A percentile compares a stretch with the other conserved stretches of the same genome.
Conservation (phyloP, 768 basidiomycete genomes). For the Asterophora parasitica region DNA sequence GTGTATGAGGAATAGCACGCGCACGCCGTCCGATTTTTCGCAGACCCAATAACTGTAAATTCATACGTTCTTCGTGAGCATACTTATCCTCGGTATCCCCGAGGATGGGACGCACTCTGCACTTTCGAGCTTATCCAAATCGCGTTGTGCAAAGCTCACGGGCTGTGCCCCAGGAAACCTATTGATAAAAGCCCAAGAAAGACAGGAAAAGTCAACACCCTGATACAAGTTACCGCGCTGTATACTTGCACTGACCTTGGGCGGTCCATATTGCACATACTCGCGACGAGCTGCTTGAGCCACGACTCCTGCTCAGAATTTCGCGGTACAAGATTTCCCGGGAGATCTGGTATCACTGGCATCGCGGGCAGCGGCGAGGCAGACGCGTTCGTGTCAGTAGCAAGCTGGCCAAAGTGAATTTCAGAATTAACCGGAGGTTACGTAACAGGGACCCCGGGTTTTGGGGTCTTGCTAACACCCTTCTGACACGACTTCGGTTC, state of each 20-base stretch:
- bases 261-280: conserved; percentile 59
- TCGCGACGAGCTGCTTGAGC: conserved; percentile 60
- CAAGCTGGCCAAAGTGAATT: too few species aligned
- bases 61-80: too few species aligned
- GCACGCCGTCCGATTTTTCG: conserved; percentile 95
- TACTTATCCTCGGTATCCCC: too few species aligned
- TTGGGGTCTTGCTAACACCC: too few species aligned
- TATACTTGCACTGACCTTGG: conserved; percentile 61
- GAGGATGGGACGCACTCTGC: conserved; percentile 60
- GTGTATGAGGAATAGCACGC: conserved; percentile 80
- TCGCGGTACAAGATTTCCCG: conserved; percentile 52
- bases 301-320: conserved; percentile 59
- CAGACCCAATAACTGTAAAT: conserved; percentile 90
- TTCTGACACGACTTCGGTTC: too few species aligned
- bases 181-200: neutral
- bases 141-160: conserved; percentile 74
- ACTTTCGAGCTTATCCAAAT: conserved; percentile 71
- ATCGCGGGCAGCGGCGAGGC: conserved; percentile 20
- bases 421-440: too few species aligned
- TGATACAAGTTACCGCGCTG: neutral
- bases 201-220: neutral
- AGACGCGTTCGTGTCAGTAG: too few species aligned
- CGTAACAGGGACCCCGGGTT: too few species aligned
- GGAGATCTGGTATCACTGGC: conserved; percentile 66
- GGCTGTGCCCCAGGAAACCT: conserved; percentile 98